These are phyloP conservation scores for Gomphus sp. DNA, from an alignment of 1,284 basidiomycete species.

Conservation along the genomic window DNA sequence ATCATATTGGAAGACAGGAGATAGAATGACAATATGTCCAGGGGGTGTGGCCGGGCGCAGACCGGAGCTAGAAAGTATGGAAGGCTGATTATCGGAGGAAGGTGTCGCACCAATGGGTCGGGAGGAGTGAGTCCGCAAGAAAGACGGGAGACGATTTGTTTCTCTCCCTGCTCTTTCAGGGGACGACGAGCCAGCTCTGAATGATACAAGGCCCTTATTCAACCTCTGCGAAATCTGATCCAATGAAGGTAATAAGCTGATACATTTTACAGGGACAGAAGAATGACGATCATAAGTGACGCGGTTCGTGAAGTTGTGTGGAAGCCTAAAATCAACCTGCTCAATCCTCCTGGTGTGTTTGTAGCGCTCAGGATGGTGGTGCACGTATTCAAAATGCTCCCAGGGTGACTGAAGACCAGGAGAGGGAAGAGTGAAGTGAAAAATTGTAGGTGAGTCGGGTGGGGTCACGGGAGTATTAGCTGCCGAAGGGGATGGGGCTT, in stretches of 20 bases:
- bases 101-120: slow-evolving; percentile 11
- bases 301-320: neutral
- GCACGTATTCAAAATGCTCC: slow-evolving; percentile 36
- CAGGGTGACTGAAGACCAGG: slow-evolving; percentile 56
- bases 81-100: slow-evolving; percentile 15
- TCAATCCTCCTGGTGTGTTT: slow-evolving; percentile 46
- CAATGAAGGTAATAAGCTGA: slow-evolving; percentile 48
- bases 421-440: slow-evolving; percentile 60
- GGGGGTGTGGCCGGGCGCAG: slow-evolving; percentile 8
- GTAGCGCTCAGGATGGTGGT: slow-evolving; percentile 16
- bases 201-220: slow-evolving; percentile 17
- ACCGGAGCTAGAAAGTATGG: slow-evolving; percentile 11
- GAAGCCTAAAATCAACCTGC: slow-evolving; percentile 45
- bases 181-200: slow-evolving; percentile 7
- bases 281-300: neutral
- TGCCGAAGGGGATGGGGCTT: slow-evolving; percentile 53
- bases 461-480: slow-evolving; percentile 51
- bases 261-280: slow-evolving; percentile 6
- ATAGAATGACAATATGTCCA: slow-evolving; percentile 17
- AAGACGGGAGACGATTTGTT: slow-evolving; percentile 33
- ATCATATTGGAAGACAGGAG: slow-evolving; percentile 18
- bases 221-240: slow-evolving; percentile 66
- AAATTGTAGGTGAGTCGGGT: slow-evolving; percentile 59
- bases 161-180: slow-evolving; percentile 14
- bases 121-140: slow-evolving; percentile 25